Conservation (phyloP, 208 protist genomes). For the Acanthamoeba divionensis region DNA sequence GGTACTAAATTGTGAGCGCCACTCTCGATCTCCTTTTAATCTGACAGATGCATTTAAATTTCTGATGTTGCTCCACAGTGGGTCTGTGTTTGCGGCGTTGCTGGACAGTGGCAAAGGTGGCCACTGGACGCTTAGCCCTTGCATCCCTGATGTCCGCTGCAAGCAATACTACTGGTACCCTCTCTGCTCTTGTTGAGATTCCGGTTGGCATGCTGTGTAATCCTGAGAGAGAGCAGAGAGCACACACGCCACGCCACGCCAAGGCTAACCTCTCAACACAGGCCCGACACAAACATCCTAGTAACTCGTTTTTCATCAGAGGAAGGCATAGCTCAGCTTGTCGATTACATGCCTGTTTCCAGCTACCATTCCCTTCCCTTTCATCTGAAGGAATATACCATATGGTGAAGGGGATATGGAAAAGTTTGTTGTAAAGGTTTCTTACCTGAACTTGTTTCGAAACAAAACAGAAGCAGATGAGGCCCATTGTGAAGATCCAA, state of each 20-base stretch:
- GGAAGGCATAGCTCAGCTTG: constrained; percentile 58
- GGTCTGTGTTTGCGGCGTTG: background rate
- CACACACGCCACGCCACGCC: background rate
- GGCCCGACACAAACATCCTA: constrained; percentile 64
- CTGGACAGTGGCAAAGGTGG: constrained; percentile 33
- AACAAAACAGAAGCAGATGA: background rate
- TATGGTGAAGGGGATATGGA: background rate
- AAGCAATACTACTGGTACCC: constrained; percentile 53
- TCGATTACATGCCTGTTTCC: constrained; percentile 66
- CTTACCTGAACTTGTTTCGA: background rate
- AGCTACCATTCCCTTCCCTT: background rate
- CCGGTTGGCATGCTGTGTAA: no score
- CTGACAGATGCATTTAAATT: constrained; percentile 24
- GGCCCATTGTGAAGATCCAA: constrained; percentile 44
- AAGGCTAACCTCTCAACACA: background rate
- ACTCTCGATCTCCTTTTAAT: constrained; percentile 44
- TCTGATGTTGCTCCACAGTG: background rate
- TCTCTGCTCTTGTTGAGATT: background rate
- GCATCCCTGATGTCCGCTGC: background rate
- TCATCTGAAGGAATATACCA: background rate
- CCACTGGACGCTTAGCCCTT: constrained; percentile 1
- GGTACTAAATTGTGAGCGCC: no score
- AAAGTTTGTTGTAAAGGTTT: background rate
- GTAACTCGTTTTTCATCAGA: constrained; percentile 53
- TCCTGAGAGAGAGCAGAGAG: no score